phyloP scores from a whole-genome alignment of 2,329 filamentous ascomycete species.

The Lomentospora prolificans region DNA sequence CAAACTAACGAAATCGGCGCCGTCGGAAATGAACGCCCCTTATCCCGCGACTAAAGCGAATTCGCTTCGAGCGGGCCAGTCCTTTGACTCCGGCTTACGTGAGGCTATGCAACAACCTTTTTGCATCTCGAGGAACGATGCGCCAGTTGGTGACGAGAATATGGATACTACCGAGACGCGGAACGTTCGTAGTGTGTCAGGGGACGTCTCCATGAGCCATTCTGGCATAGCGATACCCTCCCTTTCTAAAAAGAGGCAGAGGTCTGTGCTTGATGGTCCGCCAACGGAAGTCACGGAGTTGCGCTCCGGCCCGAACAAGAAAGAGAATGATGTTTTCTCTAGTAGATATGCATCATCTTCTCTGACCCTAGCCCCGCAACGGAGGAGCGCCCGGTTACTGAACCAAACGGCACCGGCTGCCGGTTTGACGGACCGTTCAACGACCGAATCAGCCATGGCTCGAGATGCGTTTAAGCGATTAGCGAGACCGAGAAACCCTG shows the following conservation, averaged over 20 bases:
- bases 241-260: conserved; percentile 7
- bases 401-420: conserved; percentile 8
- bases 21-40: conserved; percentile 5
- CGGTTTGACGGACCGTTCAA: conserved; percentile 6
- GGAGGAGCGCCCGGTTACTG: conserved; percentile 13
- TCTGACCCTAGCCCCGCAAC: conserved; percentile 9
- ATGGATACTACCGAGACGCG: conserved; percentile 3
- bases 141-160: conserved; percentile 7
- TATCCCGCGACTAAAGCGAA: conserved; percentile 2
- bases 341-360: conserved; percentile 8
- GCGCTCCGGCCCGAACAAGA: neutral
- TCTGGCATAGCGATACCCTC: conserved; percentile 3
- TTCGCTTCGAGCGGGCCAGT: conserved; percentile 3
- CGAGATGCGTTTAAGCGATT: conserved; percentile 7
- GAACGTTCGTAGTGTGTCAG: conserved; percentile 4
- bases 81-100: conserved; percentile 3
- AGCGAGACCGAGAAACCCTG: conserved; percentile 4
- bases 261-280: conserved; percentile 6
- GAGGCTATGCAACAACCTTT: conserved; percentile 6
- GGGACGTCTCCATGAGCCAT: conserved; percentile 3
- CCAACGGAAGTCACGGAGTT: conserved; percentile 1
- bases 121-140: conserved; percentile 5
- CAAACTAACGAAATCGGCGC: conserved; percentile 5
- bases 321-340: conserved; percentile 10
- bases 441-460: neutral